These are phyloP conservation scores for Fusarium scirpi DNA, from an alignment of 2,329 filamentous ascomycete species.

Conservation along the genomic window DNA sequence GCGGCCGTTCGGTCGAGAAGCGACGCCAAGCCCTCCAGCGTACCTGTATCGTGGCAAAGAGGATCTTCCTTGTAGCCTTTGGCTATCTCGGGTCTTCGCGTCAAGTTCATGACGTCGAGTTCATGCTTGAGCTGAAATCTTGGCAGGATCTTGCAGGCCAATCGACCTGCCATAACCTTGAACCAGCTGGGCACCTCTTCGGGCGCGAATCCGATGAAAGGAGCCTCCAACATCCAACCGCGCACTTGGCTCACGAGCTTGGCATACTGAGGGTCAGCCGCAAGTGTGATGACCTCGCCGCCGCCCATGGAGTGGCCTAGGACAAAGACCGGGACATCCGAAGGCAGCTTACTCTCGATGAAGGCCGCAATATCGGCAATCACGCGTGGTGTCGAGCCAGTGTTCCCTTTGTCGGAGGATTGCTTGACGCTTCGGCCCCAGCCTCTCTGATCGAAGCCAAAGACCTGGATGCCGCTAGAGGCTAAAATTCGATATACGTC, in stretches of 20 bases:
- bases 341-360: conserved; percentile 69
- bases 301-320: conserved; percentile 95
- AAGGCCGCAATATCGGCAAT: conserved; percentile 84
- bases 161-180: conserved; percentile 73
- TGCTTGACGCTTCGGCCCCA: conserved; percentile 81
- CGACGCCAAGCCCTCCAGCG: conserved; percentile 81
- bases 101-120: conserved; percentile 73
- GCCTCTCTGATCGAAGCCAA: conserved; percentile 86
- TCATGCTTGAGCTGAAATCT: conserved; percentile 73
- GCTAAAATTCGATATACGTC: conserved; percentile 79
- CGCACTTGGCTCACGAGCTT: conserved; percentile 71
- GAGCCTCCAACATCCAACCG: conserved; percentile 81
- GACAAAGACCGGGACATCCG: conserved; percentile 77
- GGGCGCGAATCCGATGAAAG: conserved; percentile 80
- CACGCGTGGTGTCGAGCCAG: conserved; percentile 79
- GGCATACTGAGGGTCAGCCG: conserved; percentile 62
- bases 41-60: conserved; percentile 85
- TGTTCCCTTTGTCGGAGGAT: conserved; percentile 74
- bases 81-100: conserved; percentile 73
- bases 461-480: conserved; percentile 77
- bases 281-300: conserved; percentile 75
- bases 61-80: conserved; percentile 72
- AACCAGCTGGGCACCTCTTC: conserved; percentile 72
- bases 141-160: conserved; percentile 77
- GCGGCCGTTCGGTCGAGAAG: conserved; percentile 79